Base-by-base conservation (phyloP, 495 filamentous ascomycete genomes). In the Daldinia decipiens region DNA sequence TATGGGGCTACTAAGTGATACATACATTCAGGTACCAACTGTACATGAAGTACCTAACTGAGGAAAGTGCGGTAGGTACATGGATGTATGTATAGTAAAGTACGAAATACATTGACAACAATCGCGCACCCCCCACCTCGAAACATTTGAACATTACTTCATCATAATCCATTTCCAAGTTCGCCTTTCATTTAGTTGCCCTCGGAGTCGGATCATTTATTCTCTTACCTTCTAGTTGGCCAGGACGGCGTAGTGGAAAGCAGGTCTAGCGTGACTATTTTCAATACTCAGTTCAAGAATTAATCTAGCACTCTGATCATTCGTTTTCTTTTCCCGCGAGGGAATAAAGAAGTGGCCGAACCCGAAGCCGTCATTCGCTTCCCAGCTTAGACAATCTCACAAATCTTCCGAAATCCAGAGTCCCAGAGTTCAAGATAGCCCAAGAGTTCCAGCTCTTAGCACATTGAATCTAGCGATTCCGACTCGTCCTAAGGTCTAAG, bases 131-230 rank as follows among this genome's bases (percentile, higher is more conserved):
- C 45, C 17, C 55, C 63, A 59, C 53, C 64, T 60, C 62, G 39
- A 62, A 65, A 65, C 56, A 67, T 67, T 67, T 39, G 53, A 65
- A 65, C 56, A 67, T 67, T 67, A 67, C 64, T 67, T 67, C 64
- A 67, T 67, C 64, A 54, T 31, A 53, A 53, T n/a, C 50, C 24
- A n/a, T 53, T 40, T 39, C 32, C 19, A 17, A 45, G 60, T 53
- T 56, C 65, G 40, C 36, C 40, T 62, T 61, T 68, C 52, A 21
- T 53, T 40, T 39, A 61, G 29, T 55, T 32, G 15, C 39, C 64
- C 45, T 68, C 57, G 38, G 65, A 62, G 26, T 53, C 65, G 65
- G 39, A 62, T 62, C 65, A 67, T 60, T 59, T 59, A 54, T 65
- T 24, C 12, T n/a, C 17, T 47, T 56, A 65, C 36, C 36, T 34